phyloP scores from a whole-genome alignment of 1,284 basidiomycete genomes.

The Trametes sp. region DNA sequence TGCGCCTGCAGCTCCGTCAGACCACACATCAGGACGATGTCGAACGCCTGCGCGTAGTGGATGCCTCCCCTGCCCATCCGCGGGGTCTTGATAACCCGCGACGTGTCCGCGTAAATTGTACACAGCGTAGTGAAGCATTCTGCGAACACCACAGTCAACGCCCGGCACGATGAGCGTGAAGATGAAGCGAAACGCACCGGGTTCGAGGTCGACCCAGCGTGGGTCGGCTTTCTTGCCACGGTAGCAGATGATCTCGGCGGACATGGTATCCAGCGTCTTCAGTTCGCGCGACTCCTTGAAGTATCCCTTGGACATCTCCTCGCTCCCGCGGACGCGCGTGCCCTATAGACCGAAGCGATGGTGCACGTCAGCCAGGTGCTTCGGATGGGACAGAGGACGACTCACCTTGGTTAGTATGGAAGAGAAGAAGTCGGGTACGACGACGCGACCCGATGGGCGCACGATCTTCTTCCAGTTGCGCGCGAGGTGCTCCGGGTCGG shows the following conservation, averaged over 20 bases:
- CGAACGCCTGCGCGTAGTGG: constrained; percentile 51
- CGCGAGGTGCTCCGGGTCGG: constrained; percentile 43
- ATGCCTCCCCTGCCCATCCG: constrained; percentile 29
- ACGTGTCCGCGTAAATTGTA: constrained; percentile 50
- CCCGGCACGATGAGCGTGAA: background rate
- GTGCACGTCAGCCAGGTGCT: too few species aligned
- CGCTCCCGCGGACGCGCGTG: constrained; percentile 44
- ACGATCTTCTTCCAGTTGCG: constrained; percentile 33
- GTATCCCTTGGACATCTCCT: constrained; percentile 34
- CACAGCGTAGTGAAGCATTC: constrained; percentile 51
- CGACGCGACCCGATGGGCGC: constrained; percentile 42
- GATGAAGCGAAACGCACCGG: constrained; percentile 40
- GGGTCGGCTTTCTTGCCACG: constrained; percentile 47
- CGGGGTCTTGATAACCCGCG: constrained; percentile 39
- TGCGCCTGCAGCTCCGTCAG: constrained; percentile 54
- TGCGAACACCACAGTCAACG: constrained; percentile 4
- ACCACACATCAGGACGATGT: constrained; percentile 58
- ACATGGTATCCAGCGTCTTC: constrained; percentile 36
- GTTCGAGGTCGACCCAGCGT: constrained; percentile 55
- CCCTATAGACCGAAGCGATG: too few species aligned
- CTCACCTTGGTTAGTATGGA: constrained; percentile 47
- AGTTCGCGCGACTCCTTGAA: constrained; percentile 34
- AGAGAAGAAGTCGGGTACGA: constrained; percentile 44
- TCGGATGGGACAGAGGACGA: too few species aligned
- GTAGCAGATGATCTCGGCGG: constrained; percentile 51